Conservation (phyloP, 768 basidiomycete species). For the Suillus bovinus region DNA sequence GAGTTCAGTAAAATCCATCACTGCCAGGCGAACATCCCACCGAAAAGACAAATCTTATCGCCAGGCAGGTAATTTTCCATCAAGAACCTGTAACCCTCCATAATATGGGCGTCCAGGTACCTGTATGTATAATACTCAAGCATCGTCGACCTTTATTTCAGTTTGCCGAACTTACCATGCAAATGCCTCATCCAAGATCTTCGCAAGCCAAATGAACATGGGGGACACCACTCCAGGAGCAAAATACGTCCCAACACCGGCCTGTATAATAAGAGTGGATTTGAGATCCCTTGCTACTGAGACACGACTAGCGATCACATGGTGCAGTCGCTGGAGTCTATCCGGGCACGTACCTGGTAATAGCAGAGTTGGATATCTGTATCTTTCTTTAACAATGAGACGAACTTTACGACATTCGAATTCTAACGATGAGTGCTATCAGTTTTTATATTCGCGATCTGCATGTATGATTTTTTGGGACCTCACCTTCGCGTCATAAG, state of each 20-base stretch:
- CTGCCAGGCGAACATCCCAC: slow-evolving; percentile 32
- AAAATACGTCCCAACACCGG: slow-evolving; percentile 52
- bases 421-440: slow-evolving; percentile 37
- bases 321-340: not conserved
- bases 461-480: not conserved
- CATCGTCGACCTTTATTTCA: not conserved
- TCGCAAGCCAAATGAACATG: slow-evolving; percentile 56
- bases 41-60: slow-evolving; percentile 75
- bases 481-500: slow-evolving; percentile 50
- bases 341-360: slow-evolving; percentile 56
- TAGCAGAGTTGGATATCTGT: slow-evolving; percentile 60
- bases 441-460: not conserved
- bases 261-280: slow-evolving; percentile 26
- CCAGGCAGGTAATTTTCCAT: slow-evolving; percentile 78
- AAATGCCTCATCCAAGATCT: slow-evolving; percentile 63
- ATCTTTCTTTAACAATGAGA: slow-evolving; percentile 64
- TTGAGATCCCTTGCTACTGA: not conserved
- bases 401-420: slow-evolving; percentile 72
- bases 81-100: slow-evolving; percentile 73
- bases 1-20: slow-evolving; percentile 15
- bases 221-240: slow-evolving; percentile 69
- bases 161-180: slow-evolving; percentile 54
- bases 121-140: slow-evolving; percentile 35
- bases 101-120: slow-evolving; percentile 71
- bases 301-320: not conserved